A percentile compares a stretch with the other conserved stretches of the same genome.
Conservation (phyloP, 176 grass and related monocot genomes). For the Raddia guianensis region DNA sequence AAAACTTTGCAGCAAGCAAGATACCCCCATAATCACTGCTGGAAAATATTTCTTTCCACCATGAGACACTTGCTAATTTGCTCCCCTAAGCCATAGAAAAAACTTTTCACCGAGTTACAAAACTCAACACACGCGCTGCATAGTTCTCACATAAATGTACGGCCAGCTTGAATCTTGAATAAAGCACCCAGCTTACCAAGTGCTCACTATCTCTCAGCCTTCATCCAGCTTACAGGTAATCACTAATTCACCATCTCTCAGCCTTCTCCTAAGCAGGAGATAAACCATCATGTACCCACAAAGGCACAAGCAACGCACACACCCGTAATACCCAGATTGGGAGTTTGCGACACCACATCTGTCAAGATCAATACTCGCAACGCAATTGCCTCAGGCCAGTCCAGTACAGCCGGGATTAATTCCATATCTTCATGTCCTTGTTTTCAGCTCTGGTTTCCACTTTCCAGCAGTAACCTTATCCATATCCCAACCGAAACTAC, state of each 20-base stretch:
- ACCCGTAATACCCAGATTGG: background rate
- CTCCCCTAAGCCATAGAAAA: background rate
- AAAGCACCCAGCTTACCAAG: background rate
- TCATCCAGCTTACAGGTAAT: background rate
- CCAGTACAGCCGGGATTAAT: background rate
- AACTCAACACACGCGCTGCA: background rate
- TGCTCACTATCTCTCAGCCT: background rate
- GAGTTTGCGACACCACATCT: background rate
- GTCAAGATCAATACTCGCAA: background rate
- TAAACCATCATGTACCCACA: background rate
- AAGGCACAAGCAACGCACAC: background rate
- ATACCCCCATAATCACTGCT: background rate
- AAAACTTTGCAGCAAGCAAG: no score
- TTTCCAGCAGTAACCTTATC: background rate
- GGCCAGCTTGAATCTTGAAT: background rate
- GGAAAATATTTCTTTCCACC: background rate
- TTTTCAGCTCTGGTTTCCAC: background rate
- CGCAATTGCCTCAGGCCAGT: background rate
- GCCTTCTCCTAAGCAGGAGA: background rate
- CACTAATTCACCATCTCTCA: background rate
- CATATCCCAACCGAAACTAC: background rate
- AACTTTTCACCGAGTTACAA: background rate
- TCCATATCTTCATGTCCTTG: background rate
- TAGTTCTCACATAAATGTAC: background rate
- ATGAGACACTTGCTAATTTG: background rate